Conservation (phyloP, 2,329 filamentous ascomycete species). For the Polychaeton citri region DNA sequence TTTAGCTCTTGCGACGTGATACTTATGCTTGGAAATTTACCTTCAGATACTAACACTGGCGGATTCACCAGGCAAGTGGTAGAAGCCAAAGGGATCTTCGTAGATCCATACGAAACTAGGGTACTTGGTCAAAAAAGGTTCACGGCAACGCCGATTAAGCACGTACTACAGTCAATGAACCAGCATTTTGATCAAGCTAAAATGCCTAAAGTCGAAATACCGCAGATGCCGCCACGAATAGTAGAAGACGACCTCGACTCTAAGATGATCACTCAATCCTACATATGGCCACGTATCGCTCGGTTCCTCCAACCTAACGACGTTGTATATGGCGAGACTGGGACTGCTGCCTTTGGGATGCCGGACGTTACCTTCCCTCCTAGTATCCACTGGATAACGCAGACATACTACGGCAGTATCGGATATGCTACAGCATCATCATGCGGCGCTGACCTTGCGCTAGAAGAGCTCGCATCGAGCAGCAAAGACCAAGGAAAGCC, state of each 20-base stretch:
- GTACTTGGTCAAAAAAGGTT: constrained; percentile 19
- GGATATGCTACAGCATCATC: constrained; percentile 30
- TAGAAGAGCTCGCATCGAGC: constrained; percentile 29
- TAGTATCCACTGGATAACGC: constrained; percentile 20
- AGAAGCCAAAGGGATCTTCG: constrained; percentile 18
- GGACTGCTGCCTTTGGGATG: constrained; percentile 27
- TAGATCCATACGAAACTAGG: constrained; percentile 25
- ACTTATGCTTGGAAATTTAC: constrained; percentile 26
- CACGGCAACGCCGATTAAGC: constrained; percentile 23
- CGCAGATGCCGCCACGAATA: constrained; percentile 16
- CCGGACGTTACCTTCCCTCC: constrained; percentile 15
- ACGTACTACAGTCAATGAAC: constrained; percentile 20
- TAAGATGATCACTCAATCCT: constrained; percentile 29
- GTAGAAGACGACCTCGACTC: constrained; percentile 20
- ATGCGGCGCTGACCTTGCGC: constrained; percentile 33
- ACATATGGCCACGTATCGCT: constrained; percentile 25
- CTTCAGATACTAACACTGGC: constrained; percentile 30
- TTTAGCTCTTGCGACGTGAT: constrained; percentile 24
- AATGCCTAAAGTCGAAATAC: constrained; percentile 14
- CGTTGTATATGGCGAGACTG: constrained; percentile 28
- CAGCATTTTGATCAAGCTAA: constrained; percentile 9
- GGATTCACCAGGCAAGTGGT: constrained; percentile 26
- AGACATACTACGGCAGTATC: constrained; percentile 32
- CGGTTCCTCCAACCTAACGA: constrained; percentile 25
- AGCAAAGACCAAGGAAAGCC: constrained; percentile 31